Conservation (phyloP, 495 filamentous ascomycete species). For the Ascodesmis nigricans region DNA sequence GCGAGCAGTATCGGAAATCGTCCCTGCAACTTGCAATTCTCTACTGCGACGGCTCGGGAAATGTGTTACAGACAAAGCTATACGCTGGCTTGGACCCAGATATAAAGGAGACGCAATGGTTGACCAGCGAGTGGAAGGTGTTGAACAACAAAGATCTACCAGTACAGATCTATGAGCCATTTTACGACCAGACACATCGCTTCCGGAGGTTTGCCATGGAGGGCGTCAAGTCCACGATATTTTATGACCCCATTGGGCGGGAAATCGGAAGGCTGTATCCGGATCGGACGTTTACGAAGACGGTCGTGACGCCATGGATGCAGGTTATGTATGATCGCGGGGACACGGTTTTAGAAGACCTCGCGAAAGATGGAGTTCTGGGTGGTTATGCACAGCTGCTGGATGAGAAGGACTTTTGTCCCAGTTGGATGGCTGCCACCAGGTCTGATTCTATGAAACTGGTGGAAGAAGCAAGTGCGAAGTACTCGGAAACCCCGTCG, state of each 20-base stretch:
- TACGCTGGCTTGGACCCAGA: too few species aligned
- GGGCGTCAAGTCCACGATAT: background rate
- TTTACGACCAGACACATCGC: conserved; percentile 5
- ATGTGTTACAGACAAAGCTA: background rate
- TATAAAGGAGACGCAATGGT: too few species aligned
- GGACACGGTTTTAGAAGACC: conserved; percentile 14
- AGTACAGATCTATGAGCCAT: conserved; percentile 16
- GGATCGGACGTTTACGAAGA: conserved; percentile 16
- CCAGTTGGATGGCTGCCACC: too few species aligned
- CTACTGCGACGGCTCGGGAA: conserved; percentile 8
- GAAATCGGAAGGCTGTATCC: conserved; percentile 7
- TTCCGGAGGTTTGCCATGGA: background rate
- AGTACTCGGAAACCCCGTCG: conserved; percentile 16
- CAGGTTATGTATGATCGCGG: conserved; percentile 11
- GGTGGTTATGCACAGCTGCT: too few species aligned
- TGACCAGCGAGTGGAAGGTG: conserved; percentile 14
- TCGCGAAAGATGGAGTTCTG: conserved; percentile 9
- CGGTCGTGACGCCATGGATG: conserved; percentile 10
- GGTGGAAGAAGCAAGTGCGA: conserved; percentile 8
- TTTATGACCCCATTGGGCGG: conserved; percentile 15
- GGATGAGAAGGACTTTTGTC: too few species aligned
- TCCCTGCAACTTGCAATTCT: too few species aligned
- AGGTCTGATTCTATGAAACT: too few species aligned
- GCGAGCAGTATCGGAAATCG: too few species aligned
- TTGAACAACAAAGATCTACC: conserved; percentile 17